A percentile compares a stretch with the other conserved stretches of the same genome.
These are phyloP conservation scores for Hyaloscypha hepaticicola DNA, from an alignment of 495 filamentous ascomycete genomes.

Conservation along the genomic window DNA sequence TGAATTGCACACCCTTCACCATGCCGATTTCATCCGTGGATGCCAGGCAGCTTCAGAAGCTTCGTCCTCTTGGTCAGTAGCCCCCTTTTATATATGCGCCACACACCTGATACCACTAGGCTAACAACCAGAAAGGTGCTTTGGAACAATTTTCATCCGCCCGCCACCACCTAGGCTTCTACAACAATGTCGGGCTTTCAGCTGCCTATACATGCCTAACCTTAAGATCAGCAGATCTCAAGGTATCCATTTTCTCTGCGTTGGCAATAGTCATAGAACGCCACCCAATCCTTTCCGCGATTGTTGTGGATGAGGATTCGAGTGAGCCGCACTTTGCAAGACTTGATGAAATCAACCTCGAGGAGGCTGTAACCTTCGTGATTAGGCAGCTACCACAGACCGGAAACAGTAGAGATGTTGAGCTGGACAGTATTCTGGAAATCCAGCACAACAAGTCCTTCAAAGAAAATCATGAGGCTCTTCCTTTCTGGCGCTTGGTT, in stretches of 20 bases:
- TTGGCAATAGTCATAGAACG: conserved; percentile 13
- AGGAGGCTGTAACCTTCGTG: conserved; percentile 16
- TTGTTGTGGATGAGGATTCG: conserved; percentile 21
- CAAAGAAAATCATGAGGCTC: conserved; percentile 14
- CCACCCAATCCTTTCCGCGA: conserved; percentile 22
- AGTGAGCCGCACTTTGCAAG: conserved; percentile 21
- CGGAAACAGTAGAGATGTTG: conserved; percentile 12
- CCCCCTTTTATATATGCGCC: background rate
- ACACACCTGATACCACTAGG: background rate
- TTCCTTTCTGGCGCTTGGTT: conserved; percentile 28
- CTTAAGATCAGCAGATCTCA: background rate
- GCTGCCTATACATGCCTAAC: conserved; percentile 9
- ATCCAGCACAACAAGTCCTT: conserved; percentile 24
- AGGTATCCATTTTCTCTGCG: conserved; percentile 15
- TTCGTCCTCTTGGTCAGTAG: conserved; percentile 13
- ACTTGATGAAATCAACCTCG: conserved; percentile 21
- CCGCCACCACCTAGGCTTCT: conserved; percentile 27
- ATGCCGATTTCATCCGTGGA: background rate
- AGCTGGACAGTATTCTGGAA: conserved; percentile 25
- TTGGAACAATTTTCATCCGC: conserved; percentile 24
- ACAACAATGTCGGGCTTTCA: conserved; percentile 26
- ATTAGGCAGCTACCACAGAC: background rate
- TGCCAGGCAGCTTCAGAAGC: conserved; percentile 1
- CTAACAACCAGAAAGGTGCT: conserved; percentile 9
- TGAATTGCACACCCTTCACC: background rate